Evolutionary conservation across 495 filamentous ascomycete genomes (phyloP).

Genomic region (Gamarada debralockiae): DNA sequence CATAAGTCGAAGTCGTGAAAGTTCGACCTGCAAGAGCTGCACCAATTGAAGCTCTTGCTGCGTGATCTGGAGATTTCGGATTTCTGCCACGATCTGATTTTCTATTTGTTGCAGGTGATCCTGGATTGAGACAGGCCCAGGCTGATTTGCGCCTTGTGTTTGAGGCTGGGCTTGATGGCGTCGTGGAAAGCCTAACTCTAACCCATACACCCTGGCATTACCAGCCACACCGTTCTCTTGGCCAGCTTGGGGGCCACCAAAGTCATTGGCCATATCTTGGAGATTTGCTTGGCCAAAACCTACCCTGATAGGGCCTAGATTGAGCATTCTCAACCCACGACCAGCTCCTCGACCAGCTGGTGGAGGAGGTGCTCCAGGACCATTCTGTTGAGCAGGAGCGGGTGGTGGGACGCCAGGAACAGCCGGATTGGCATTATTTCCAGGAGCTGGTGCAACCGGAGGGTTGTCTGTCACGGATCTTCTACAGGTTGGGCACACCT

Average conservation of each 20-base stretch:
- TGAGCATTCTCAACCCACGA: constrained; percentile 48
- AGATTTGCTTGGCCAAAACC: constrained; percentile 46
- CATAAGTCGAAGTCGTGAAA: constrained; percentile 54
- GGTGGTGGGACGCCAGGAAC: constrained; percentile 25
- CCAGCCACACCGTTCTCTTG: constrained; percentile 10
- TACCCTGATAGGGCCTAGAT: constrained; percentile 56
- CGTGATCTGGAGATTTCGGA: constrained; percentile 47
- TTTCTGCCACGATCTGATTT: constrained; percentile 63
- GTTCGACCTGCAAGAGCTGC: constrained; percentile 56
- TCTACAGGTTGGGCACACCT: constrained; percentile 94
- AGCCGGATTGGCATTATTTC: constrained; percentile 29
- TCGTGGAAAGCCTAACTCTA: constrained; percentile 26
- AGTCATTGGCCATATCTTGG: constrained; percentile 18
- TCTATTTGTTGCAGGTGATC: constrained; percentile 59
- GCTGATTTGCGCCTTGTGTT: background rate
- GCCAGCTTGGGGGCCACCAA: constrained; percentile 22
- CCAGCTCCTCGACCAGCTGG: constrained; percentile 25
- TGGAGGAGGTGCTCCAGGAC: constrained; percentile 20
- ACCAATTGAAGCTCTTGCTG: constrained; percentile 54
- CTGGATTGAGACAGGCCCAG: constrained; percentile 35
- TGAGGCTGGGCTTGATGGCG: constrained; percentile 17
- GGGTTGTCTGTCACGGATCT: constrained; percentile 60
- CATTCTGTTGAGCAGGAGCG: constrained; percentile 20
- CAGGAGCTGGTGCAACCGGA: constrained; percentile 23
- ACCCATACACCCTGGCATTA: constrained; percentile 16